Evolutionary conservation across 768 basidiomycete genomes (phyloP), one percentile per base, ranked within the genome.

Genomic region (Trametes cingulata): DNA sequence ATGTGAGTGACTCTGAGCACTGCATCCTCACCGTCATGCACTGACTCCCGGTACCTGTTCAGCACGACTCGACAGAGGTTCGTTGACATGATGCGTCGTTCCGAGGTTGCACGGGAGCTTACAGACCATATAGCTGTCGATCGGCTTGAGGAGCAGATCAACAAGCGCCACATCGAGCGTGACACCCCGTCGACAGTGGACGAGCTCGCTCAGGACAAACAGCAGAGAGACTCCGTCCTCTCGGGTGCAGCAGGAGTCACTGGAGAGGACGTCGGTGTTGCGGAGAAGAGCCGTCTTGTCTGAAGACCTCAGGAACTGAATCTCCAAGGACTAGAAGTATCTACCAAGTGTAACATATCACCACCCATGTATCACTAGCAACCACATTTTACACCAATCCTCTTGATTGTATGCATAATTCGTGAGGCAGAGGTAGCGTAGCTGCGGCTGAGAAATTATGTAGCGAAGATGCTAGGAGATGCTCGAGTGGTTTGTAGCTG

Each of bases 161-260:
- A 45, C 40, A 14, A 52, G 41, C 46, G 40, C 10, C 29, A 27
- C 13, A 27, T 62, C 19, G 61, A 54, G 35, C 51, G 33, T 20
- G 56, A 62, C 7, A 13, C n/a, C 2, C 19, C 29, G 13, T 35
- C 9, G 6, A 47, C 39, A 13, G 7, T 33, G 1, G 56, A 58
- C 25, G 37, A 48, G 12, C 10, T 36, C 15, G 61, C 56, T 0
- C 37, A 20, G 13, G 56, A 53, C 29, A 48, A 51, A 33, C 61
- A 62, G 29, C 52, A 58, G 41, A 58, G 61, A 19, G 55, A 56
- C 37, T 52, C 61, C 9, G 51, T 62, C 2, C 52, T 62, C 5
- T 62, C 61, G 2, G 61, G 61, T 6, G 45, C 61, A 6, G 61
- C 61, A 5, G 61, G 61, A 0, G 47, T 58, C 4, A 62, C 61